Evolutionary conservation across 1,139 yeast genomes (phyloP), one percentile per base, ranked within the genome.

Genomic region (Suzukiozyma palmioleophila): DNA sequence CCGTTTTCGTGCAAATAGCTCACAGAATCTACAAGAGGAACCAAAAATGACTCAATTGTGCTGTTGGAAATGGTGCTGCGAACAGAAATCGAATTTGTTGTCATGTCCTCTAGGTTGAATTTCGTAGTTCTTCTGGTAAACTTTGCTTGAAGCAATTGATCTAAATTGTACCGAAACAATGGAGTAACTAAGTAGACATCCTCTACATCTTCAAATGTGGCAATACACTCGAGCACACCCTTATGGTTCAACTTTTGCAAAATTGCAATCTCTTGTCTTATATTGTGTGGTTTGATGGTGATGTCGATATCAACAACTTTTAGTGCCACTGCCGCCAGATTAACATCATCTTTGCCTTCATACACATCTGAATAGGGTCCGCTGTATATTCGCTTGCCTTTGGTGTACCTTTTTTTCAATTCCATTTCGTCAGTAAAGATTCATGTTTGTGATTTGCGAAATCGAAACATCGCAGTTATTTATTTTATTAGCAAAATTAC

Each of bases 291-390:
- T 28, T 66, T 62, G 22, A 57, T 41, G 29, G 52, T 46, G 30
- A 69, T 53, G 47, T 70, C 76, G 34, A 51, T 48, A 48, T 70
- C 76, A 18, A 69, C 69, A 10, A 64, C 56, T 43, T 71, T 71
- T 36, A 71, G 51, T 16, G 71, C 69, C 15, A 65, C 66, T 8
- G 36, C 16, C 8, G 33, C 11, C 1, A 28, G 31, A 28, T 8
- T 11, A 11, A 12, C 12, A 6, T 26, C 48, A 26, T 57, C 58
- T 10, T 37, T 49, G 7, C 63, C 64, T 32, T 49, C 47, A 44
- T 64, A 64, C 3, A 70, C 58, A 29, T 60, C 60, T n/a, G 72
- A 62, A 41, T 60, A 56, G 4, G 66, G 71, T 9, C 74, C 73
- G 21, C 57, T 50, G 45, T 65, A 62, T 18, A 69, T 48, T 11